phyloP scores from a whole-genome alignment of 1,284 basidiomycete genomes.

The Ustanciosporium gigantosporum region DNA sequence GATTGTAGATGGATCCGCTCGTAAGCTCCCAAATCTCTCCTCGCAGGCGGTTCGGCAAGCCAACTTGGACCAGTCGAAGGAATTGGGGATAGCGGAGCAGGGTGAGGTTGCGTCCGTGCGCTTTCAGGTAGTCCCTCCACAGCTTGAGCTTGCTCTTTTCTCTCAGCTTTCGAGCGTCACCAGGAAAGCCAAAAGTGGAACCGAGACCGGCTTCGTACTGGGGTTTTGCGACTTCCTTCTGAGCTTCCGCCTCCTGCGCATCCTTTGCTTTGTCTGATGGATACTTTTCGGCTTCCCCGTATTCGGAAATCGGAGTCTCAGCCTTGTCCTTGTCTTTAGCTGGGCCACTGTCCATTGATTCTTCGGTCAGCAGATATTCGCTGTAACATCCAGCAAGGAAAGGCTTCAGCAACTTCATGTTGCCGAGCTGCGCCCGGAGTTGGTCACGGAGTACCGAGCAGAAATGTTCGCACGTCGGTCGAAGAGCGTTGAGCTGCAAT shows the following conservation, averaged over 20 bases:
- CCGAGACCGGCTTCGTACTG: conserved; percentile 53
- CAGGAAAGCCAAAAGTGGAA: conserved; percentile 59
- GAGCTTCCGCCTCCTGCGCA: conserved; percentile 2
- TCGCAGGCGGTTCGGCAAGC: conserved; percentile 88
- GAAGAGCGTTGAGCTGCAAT: conserved; percentile 90
- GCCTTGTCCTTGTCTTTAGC: conserved; percentile 61
- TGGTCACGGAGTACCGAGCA: conserved; percentile 85
- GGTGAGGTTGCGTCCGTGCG: conserved; percentile 83
- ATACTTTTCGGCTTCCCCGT: conserved; percentile 2
- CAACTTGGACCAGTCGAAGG: conserved; percentile 93
- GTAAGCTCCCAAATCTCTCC: conserved; percentile 99
- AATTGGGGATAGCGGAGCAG: conserved; percentile 96
- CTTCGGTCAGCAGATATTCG: conserved; percentile 73
- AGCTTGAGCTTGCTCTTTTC: conserved; percentile 97
- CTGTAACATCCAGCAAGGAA: conserved; percentile 94
- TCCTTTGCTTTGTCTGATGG: neutral
- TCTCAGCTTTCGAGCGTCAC: conserved; percentile 64
- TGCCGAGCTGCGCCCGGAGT: conserved; percentile 74
- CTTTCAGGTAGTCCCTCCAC: conserved; percentile 79
- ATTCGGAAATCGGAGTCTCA: conserved; percentile 14
- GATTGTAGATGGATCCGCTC: conserved; percentile 85
- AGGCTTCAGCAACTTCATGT: conserved; percentile 87
- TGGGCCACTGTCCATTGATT: conserved; percentile 56
- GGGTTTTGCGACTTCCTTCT: conserved; percentile 9
- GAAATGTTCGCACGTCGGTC: conserved; percentile 92